Evolutionary conservation across 495 filamentous ascomycete species (phyloP).

Genomic region (Parathielavia hyrcaniae): DNA sequence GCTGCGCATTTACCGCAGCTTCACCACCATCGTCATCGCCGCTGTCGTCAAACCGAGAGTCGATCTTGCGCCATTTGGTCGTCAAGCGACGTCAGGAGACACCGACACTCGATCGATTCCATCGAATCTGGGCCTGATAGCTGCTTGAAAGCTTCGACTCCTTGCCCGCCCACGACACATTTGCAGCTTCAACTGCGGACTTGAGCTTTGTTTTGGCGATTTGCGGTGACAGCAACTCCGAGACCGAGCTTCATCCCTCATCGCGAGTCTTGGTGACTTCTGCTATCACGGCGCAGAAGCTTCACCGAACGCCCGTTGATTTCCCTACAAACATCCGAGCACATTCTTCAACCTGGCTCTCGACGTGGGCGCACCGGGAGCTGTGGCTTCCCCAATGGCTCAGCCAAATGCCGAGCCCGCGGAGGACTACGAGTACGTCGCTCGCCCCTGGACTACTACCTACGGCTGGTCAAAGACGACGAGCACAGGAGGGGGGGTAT

Average conservation of each 20-base stretch:
- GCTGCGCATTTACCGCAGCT: conserved; percentile 6
- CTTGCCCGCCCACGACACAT: conserved; percentile 1
- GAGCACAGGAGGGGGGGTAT: neutral
- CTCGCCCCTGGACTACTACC: neutral
- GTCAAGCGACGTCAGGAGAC: conserved; percentile 7
- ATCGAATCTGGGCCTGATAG: neutral
- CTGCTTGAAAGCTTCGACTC: neutral
- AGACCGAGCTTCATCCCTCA: conserved; percentile 2
- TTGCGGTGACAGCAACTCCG: conserved; percentile 5
- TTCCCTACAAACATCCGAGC: conserved; percentile 3
- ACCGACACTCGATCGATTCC: neutral
- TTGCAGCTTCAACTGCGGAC: conserved; percentile 2
- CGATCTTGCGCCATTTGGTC: neutral
- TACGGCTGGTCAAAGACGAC: no score
- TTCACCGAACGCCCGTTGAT: neutral
- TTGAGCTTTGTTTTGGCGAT: neutral
- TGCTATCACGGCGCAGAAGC: conserved; percentile 11
- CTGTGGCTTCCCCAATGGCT: conserved; percentile 53
- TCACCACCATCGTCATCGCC: neutral
- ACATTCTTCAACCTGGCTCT: conserved; percentile 48
- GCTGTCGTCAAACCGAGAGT: neutral
- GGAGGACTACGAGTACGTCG: conserved; percentile 54
- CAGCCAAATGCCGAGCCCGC: conserved; percentile 50
- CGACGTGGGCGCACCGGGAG: conserved; percentile 49
- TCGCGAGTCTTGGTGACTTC: conserved; percentile 22